Evolutionary conservation across 441 rosid species (phyloP).

Genomic region (Erysimum cheiri): DNA sequence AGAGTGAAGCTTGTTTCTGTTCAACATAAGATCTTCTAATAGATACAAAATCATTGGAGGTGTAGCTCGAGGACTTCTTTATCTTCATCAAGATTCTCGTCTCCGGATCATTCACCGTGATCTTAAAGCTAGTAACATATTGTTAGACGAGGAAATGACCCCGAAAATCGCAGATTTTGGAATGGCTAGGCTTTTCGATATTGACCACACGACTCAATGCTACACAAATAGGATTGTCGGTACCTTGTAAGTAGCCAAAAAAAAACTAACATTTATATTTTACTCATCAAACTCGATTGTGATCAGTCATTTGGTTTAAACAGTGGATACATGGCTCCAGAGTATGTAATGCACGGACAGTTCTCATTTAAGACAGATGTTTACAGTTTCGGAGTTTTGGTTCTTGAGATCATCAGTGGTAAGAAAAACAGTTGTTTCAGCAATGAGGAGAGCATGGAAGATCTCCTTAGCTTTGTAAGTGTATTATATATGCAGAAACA

Average conservation of each 20-base stretch:
- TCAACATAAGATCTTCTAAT: too few relatives aligned
- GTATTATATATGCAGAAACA: background rate
- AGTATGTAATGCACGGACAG: conserved; percentile 51
- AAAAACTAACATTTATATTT: background rate
- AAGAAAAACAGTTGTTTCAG: conserved; percentile 45
- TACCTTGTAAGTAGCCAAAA: conserved; percentile 50
- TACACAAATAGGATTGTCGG: conserved; percentile 49
- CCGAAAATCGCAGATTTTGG: conserved; percentile 58
- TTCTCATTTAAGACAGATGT: conserved; percentile 58
- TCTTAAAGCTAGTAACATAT: conserved; percentile 51
- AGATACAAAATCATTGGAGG: conserved; percentile 56
- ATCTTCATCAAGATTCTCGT: conserved; percentile 58
- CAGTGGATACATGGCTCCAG: conserved; percentile 67
- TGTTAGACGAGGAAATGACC: conserved; percentile 49
- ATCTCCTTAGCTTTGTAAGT: conserved; percentile 49
- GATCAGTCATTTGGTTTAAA: conserved; percentile 19
- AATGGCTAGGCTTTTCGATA: conserved; percentile 47
- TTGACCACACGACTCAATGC: conserved; percentile 46
- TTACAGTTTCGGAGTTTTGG: conserved; percentile 54
- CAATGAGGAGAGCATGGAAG: conserved; percentile 41
- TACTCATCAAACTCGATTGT: conserved; percentile 6
- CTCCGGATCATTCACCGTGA: conserved; percentile 54
- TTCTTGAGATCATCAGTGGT: conserved; percentile 58
- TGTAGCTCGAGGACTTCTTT: conserved; percentile 54
- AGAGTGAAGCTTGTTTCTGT: too few relatives aligned